Evolutionary conservation across 108 stramenopile species (phyloP), one percentile per base, ranked within the genome.

Genomic region (Pseudonitzschia multiseries): DNA sequence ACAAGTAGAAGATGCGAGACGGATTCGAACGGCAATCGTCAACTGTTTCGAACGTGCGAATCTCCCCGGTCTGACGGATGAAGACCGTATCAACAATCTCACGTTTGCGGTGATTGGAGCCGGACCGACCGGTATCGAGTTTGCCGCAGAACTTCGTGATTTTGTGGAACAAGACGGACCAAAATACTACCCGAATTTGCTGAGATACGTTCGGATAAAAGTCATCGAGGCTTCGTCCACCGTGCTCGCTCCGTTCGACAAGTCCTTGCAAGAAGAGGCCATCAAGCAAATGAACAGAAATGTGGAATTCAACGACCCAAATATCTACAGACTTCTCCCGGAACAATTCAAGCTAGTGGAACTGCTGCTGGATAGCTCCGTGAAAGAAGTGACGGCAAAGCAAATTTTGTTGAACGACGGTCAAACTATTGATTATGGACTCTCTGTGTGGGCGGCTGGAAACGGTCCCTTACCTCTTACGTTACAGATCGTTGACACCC

Each of bases 1-100:
- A 72, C 93, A 96, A 68, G 80, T 95, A 17, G 88, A 93, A 27
- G 91, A 95, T 72, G 94, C 95, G 0, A 73, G 77, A 59, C 81
- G 82, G 21, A 86, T 98, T 29, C 91, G 96, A 41, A 87, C 84
- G 24, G 87, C 93, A 4, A 91, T 98, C 66, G 89, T 96, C 31
- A 96, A 96, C 70, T 96, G 92, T 74, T 98, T 98, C 81, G 97
- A 98, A 69, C 84, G 93, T 59, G 97, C 96, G n/a, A 90, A 87
- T 52, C 72, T 97, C n/a, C 97, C 97, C 0, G 71, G 73, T 32
- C 67, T 92, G 51, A 61, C 74, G 24, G 93, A 94, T 21, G 92
- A 96, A 74, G 80, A 91, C 22, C 66, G 71, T 22, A 72, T 67
- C 18, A 81, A 79, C 20, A 83, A 82, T 14, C 70, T 98, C 42